Conservation (phyloP, 2,329 filamentous ascomycete species). For the Laburnicola sp. region DNA sequence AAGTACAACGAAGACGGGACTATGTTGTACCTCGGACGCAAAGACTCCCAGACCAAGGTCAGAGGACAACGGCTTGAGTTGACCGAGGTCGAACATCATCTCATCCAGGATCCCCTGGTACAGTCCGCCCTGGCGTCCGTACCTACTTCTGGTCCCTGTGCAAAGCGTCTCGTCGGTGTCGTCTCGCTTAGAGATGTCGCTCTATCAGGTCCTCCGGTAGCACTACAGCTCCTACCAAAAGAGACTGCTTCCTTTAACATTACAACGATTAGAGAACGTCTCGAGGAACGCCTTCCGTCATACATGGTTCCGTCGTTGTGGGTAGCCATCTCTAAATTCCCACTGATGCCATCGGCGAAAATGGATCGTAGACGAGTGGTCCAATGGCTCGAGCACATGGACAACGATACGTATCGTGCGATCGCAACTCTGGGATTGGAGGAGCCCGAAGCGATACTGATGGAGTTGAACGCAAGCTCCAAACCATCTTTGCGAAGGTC, state of each 20-base stretch:
- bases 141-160: constrained; percentile 32
- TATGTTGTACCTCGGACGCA: constrained; percentile 31
- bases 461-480: constrained; percentile 30
- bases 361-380: constrained; percentile 35
- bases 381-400: constrained; percentile 39
- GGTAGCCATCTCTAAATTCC: constrained; percentile 34
- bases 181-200: constrained; percentile 28
- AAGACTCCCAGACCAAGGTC: constrained; percentile 42
- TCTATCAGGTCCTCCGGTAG: constrained; percentile 4
- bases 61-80: constrained; percentile 52
- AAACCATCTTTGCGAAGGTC: constrained; percentile 36
- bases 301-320: constrained; percentile 43
- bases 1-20: constrained; percentile 43
- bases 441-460: constrained; percentile 16
- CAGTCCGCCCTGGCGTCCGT: constrained; percentile 37
- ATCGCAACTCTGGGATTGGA: constrained; percentile 31
- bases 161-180: constrained; percentile 38
- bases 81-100: constrained; percentile 52
- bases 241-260: constrained; percentile 31
- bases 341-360: constrained; percentile 38
- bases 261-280: constrained; percentile 28
- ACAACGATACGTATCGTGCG: constrained; percentile 29
- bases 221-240: constrained; percentile 23
- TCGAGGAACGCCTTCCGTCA: constrained; percentile 34
- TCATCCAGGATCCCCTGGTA: constrained; percentile 33